phyloP scores from a whole-genome alignment of 2,329 filamentous ascomycete genomes.

The Fonsecaea erecta region DNA sequence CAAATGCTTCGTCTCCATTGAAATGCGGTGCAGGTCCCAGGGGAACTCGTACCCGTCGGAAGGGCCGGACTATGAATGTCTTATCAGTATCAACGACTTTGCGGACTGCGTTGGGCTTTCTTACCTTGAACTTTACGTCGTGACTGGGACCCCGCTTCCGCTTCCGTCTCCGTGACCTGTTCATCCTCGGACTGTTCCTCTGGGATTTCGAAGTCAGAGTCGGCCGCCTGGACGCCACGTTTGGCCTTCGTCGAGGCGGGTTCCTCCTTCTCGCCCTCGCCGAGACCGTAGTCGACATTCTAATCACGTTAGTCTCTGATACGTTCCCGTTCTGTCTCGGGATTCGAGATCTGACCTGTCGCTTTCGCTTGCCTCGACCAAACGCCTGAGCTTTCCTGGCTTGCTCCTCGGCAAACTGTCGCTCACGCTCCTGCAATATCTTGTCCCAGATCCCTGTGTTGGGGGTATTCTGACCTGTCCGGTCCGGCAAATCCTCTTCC shows the following conservation, averaged over 20 bases:
- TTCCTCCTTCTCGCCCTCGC: slow-evolving; percentile 17
- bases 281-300: slow-evolving; percentile 35
- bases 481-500: slow-evolving; percentile 63
- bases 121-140: slow-evolving; percentile 32
- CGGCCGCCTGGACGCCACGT: slow-evolving; percentile 35
- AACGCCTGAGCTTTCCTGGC: slow-evolving; percentile 73
- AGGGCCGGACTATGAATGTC: slow-evolving; percentile 42
- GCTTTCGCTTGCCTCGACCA: slow-evolving; percentile 80
- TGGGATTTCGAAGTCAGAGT: slow-evolving; percentile 46
- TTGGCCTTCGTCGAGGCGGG: slow-evolving; percentile 7
- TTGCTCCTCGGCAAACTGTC: slow-evolving; percentile 73
- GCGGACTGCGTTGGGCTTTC: slow-evolving; percentile 8
- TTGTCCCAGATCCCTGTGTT: slow-evolving; percentile 74
- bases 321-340: not conserved
- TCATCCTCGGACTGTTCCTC: slow-evolving; percentile 54
- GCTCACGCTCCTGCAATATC: slow-evolving; percentile 82
- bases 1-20: slow-evolving; percentile 29
- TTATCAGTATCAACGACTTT: slow-evolving; percentile 25
- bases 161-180: slow-evolving; percentile 39
- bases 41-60: slow-evolving; percentile 45
- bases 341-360: slow-evolving; percentile 53
- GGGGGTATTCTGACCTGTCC: slow-evolving; percentile 63
- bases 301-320: slow-evolving; percentile 20
- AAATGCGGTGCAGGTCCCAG: slow-evolving; percentile 37
- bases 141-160: slow-evolving; percentile 33